Conservation (phyloP, 139 green algal species). For the Gonium pectorale region DNA sequence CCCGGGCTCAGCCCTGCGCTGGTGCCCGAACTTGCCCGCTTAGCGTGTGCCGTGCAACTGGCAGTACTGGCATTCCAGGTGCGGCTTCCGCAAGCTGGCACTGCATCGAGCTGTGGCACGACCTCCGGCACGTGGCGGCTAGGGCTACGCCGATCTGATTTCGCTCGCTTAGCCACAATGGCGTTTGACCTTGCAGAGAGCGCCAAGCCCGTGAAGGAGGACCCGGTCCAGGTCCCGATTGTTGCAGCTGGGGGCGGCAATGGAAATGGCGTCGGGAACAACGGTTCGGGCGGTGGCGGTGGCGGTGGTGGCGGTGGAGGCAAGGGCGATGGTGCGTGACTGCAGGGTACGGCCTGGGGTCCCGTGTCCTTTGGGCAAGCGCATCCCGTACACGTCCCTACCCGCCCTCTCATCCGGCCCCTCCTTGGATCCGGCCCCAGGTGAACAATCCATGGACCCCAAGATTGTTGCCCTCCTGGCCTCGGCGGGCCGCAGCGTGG, state of each 20-base stretch:
- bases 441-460: no score
- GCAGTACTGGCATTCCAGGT: slow-evolving; percentile 5
- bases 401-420: no score
- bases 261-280: slow-evolving; percentile 16
- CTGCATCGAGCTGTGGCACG: neutral
- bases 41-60: slow-evolving; percentile 1
- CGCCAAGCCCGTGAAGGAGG: neutral
- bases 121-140: slow-evolving; percentile 22
- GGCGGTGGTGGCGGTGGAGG: slow-evolving; percentile 3
- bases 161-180: no score
- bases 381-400: no score
- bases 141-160: neutral
- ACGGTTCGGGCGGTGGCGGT: slow-evolving; percentile 14
- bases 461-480: slow-evolving; percentile 58
- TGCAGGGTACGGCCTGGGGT: no score
- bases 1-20: neutral
- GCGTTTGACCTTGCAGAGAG: slow-evolving; percentile 15
- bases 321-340: slow-evolving; percentile 15
- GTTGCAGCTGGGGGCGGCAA: neutral
- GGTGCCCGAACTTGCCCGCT: no score
- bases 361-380: neutral
- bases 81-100: neutral
- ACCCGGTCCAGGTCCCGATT: neutral
- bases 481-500: slow-evolving; percentile 58
- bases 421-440: no score